phyloP scores from a whole-genome alignment of 192 early-diverging fungal species.

The Chytriomyces sp. region DNA sequence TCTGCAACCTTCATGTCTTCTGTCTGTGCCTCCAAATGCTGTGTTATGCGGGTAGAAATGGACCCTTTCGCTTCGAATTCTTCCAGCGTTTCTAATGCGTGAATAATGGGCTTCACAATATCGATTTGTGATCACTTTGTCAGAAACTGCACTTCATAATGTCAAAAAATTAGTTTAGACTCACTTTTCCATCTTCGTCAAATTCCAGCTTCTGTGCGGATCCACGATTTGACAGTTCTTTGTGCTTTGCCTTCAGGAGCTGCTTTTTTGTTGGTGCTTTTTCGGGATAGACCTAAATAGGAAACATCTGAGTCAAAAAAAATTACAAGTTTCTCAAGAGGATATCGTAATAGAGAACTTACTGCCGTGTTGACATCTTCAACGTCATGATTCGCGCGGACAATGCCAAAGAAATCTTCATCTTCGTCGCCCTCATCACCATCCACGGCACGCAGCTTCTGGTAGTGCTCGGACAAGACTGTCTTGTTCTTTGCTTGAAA shows the following conservation, averaged over 20 bases:
- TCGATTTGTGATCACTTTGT: not conserved
- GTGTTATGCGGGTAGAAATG: constrained; percentile 64
- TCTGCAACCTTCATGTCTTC: constrained; percentile 77
- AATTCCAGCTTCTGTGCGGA: constrained; percentile 80
- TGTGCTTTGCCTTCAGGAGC: constrained; percentile 65
- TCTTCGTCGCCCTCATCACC: constrained; percentile 53
- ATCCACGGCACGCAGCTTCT: constrained; percentile 72
- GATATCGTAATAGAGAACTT: not conserved
- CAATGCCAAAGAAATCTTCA: constrained; percentile 79
- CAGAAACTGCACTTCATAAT: not conserved
- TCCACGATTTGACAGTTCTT: constrained; percentile 73
- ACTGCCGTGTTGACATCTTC: constrained; percentile 43
- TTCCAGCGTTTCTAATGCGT: constrained; percentile 80
- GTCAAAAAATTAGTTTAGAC: constrained; percentile 20
- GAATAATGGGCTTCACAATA: constrained; percentile 58
- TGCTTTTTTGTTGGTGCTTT: constrained; percentile 54
- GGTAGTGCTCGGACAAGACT: constrained; percentile 90
- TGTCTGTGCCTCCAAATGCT: constrained; percentile 74
- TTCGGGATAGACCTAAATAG: constrained; percentile 32
- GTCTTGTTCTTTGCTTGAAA: constrained; percentile 91
- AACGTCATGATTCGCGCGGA: constrained; percentile 82
- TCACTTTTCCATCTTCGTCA: constrained; percentile 91
- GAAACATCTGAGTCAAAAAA: constrained; percentile 5
- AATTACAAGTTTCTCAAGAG: not conserved
- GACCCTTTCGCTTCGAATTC: constrained; percentile 80